These are phyloP conservation scores for Aspergillus nomiae DNA, from an alignment of 2,329 filamentous ascomycete genomes.

Conservation along the genomic window DNA sequence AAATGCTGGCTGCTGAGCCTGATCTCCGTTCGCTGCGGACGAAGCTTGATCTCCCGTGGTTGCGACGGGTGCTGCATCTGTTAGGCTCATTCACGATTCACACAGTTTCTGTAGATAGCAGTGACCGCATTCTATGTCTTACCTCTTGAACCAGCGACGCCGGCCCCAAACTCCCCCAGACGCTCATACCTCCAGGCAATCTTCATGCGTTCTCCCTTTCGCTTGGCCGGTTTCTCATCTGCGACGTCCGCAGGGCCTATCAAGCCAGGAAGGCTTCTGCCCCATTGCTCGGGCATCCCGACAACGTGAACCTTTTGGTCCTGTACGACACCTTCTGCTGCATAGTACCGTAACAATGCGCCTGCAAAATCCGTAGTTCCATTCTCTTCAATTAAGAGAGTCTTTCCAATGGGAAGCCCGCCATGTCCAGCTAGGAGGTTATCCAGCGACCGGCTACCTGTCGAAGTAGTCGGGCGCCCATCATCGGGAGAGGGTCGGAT, in stretches of 20 bases:
- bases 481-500: constrained; percentile 85
- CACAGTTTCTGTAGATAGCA: neutral
- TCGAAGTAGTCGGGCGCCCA: constrained; percentile 85
- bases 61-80: constrained; percentile 28
- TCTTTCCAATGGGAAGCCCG: constrained; percentile 79
- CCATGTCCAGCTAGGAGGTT: constrained; percentile 81
- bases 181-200: constrained; percentile 98
- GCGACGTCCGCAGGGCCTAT: constrained; percentile 52
- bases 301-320: constrained; percentile 86
- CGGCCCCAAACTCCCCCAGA: constrained; percentile 68
- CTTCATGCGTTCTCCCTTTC: constrained; percentile 81
- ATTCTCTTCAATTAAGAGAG: constrained; percentile 79
- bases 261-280: constrained; percentile 77
- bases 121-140: constrained; percentile 33
- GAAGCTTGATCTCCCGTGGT: constrained; percentile 46
- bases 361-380: constrained; percentile 94
- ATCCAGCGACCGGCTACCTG: constrained; percentile 84
- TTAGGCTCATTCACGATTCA: constrained; percentile 16
- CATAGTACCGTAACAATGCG: constrained; percentile 81
- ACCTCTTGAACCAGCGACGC: constrained; percentile 62
- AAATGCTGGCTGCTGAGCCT: constrained; percentile 50
- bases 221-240: constrained; percentile 43
- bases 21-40: constrained; percentile 29
- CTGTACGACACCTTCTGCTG: constrained; percentile 88
- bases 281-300: constrained; percentile 78